These are phyloP conservation scores for Aspergillus carbonarius DNA, from an alignment of 2,329 filamentous ascomycete genomes.

Conservation along the genomic window DNA sequence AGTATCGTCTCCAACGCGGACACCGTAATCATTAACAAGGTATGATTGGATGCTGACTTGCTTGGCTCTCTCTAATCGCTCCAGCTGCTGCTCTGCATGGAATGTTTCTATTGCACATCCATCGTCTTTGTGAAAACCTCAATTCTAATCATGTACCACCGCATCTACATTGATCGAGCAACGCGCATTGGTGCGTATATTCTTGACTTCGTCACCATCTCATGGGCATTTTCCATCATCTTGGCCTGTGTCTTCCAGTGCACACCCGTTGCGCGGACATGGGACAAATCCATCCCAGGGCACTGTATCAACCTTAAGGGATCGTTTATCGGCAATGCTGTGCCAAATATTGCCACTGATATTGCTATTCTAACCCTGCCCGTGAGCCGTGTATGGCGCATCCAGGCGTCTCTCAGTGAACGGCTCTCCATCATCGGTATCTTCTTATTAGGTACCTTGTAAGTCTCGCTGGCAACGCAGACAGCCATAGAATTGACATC, in stretches of 20 bases:
- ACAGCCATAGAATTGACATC: conserved; percentile 6
- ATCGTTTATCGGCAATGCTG: conserved; percentile 53
- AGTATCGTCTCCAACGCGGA: not conserved
- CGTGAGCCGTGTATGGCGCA: not conserved
- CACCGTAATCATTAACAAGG: not conserved
- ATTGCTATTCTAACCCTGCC: conserved; percentile 27
- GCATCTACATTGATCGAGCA: conserved; percentile 50
- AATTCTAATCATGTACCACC: conserved; percentile 54
- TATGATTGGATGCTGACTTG: not conserved
- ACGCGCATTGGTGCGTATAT: conserved; percentile 46
- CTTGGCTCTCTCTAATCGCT: not conserved
- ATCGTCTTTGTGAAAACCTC: conserved; percentile 53
- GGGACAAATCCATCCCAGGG: conserved; percentile 48
- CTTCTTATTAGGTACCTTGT: no score
- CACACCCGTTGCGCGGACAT: conserved; percentile 51
- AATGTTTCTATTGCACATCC: conserved; percentile 40
- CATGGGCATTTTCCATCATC: conserved; percentile 51
- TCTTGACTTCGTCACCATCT: conserved; percentile 46
- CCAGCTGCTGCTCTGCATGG: conserved; percentile 49
- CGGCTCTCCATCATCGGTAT: no score
- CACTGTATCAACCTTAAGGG: conserved; percentile 52
- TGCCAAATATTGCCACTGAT: conserved; percentile 36
- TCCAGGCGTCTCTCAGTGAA: no score
- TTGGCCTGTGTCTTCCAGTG: conserved; percentile 56
- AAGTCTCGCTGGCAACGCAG: no score